phyloP scores from a whole-genome alignment of 345 rosid genomes.

The Eucalyptus pauciflora region DNA sequence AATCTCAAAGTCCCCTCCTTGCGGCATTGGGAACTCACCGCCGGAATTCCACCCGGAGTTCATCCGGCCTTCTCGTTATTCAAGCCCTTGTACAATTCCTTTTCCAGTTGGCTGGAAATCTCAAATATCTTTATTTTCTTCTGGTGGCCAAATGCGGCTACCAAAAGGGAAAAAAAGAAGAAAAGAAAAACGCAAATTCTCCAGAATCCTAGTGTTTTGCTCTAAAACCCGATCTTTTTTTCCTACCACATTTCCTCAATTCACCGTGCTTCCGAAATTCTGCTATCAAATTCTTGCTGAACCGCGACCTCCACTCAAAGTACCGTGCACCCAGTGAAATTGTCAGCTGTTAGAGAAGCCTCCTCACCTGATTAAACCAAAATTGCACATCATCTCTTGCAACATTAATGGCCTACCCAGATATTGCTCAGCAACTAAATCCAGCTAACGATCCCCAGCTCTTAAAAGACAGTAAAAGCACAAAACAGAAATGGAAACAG shows the following conservation, averaged over 20 bases:
- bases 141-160: background rate
- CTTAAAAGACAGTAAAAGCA: background rate
- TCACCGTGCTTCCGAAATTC: background rate
- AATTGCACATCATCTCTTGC: background rate
- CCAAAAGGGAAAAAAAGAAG: background rate
- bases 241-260: background rate
- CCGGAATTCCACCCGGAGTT: background rate
- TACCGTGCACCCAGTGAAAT: background rate
- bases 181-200: background rate
- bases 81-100: background rate
- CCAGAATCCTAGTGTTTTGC: background rate
- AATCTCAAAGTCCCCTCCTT: background rate
- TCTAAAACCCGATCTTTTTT: background rate
- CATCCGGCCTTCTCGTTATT: background rate
- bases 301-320: background rate
- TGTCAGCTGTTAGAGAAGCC: background rate
- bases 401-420: background rate
- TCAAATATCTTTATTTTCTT: background rate
- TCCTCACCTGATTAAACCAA: background rate
- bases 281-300: background rate
- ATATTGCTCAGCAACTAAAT: background rate
- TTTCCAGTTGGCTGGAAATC: background rate
- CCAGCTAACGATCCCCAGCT: background rate
- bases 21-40: background rate
- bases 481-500: background rate